A percentile compares a stretch with the other conserved stretches of the same genome.
Conservation (phyloP, 202 grass and related monocot species). For the Dendrocalamus latiflorus region DNA sequence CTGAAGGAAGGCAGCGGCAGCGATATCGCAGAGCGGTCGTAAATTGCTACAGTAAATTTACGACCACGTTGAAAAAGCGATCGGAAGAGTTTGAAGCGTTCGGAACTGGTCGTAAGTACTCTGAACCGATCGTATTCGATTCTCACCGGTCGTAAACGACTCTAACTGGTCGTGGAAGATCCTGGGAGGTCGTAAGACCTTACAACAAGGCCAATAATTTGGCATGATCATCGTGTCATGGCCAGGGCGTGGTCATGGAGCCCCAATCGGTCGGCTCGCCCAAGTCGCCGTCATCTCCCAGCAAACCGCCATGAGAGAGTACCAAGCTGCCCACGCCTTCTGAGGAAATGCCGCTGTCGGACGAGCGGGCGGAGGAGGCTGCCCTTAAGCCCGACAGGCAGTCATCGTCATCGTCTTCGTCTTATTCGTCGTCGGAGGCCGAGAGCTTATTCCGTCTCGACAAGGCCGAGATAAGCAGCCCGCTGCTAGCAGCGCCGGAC, state of each 20-base stretch:
- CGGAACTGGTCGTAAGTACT: no score
- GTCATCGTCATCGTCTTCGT: conserved; percentile 7
- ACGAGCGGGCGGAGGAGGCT: not conserved
- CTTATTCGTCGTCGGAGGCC: not conserved
- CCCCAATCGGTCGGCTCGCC: conserved; percentile 28
- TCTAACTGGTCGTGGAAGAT: no score
- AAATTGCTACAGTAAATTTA: no score
- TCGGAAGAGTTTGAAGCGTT: no score
- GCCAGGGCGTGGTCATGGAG: conserved; percentile 42
- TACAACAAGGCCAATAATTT: not conserved
- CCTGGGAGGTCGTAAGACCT: no score
- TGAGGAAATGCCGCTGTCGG: not conserved
- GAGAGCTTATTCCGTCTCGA: conserved; percentile 18
- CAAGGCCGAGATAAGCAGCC: not conserved
- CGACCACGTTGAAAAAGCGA: no score
- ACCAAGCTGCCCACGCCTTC: not conserved
- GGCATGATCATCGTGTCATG: not conserved
- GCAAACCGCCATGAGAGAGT: not conserved
- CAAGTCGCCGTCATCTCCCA: not conserved
- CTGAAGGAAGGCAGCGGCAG: no score
- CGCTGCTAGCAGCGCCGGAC: not conserved
- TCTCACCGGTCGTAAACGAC: no score
- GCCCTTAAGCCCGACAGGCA: not conserved
- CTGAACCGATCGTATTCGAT: no score
- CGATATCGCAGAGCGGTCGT: no score